Percentiles rank a stretch among this genome's conserved stretches.
phyloP scores from a whole-genome alignment of 2,329 filamentous ascomycete species.

The Talaromyces sp. region DNA sequence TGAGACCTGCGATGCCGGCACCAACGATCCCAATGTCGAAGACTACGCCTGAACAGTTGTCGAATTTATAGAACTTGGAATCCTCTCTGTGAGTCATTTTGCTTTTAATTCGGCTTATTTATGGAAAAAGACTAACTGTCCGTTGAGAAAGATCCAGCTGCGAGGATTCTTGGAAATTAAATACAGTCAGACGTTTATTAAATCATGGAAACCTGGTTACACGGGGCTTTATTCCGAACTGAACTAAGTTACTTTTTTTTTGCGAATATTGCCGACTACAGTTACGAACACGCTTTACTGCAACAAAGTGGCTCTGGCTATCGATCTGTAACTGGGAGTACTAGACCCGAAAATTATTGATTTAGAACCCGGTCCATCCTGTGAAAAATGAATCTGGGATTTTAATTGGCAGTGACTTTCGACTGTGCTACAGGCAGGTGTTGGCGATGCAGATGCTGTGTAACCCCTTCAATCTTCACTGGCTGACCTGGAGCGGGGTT shows the following conservation, averaged over 20 bases:
- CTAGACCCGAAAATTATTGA: neutral
- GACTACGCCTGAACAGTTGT: neutral
- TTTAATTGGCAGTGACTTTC: neutral
- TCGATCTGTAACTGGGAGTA: neutral
- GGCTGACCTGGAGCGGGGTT: neutral
- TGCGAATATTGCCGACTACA: neutral
- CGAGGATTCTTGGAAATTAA: too few relatives aligned
- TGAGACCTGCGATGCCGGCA: constrained; percentile 32
- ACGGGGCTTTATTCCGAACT: neutral
- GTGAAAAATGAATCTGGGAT: neutral
- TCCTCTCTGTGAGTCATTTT: neutral
- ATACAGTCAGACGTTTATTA: neutral
- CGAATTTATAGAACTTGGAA: neutral
- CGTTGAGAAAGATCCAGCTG: neutral
- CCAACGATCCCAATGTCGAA: constrained; percentile 29
- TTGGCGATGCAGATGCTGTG: neutral
- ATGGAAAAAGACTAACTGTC: neutral
- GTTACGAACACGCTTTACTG: neutral
- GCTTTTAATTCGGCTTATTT: neutral
- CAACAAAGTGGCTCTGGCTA: neutral
- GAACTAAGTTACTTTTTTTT: neutral
- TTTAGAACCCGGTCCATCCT: neutral
- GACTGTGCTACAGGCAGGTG: neutral
- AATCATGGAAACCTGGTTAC: neutral
- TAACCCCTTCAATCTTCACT: neutral